phyloP scores from a whole-genome alignment of 2,329 filamentous ascomycete species.

The Penicillium polonicum region DNA sequence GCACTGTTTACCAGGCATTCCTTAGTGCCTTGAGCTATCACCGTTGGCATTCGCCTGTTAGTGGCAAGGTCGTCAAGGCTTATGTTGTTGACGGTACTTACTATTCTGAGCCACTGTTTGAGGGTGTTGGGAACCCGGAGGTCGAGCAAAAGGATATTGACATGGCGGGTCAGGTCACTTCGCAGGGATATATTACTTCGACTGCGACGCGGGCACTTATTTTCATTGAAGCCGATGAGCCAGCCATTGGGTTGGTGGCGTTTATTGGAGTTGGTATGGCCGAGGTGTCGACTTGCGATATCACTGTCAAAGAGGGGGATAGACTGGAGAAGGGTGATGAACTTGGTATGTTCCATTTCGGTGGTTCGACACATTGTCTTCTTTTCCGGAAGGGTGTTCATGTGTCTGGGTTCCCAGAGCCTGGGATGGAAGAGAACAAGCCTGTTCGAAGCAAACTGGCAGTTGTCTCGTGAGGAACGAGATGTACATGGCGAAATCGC shows the following conservation, averaged over 20 bases:
- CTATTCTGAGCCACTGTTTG: constrained; percentile 61
- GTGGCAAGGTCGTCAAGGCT: constrained; percentile 58
- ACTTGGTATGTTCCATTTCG: constrained; percentile 77
- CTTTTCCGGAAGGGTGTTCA: constrained; percentile 53
- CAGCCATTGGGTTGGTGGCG: constrained; percentile 64
- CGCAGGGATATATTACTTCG: constrained; percentile 65
- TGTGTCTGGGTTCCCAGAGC: constrained; percentile 29
- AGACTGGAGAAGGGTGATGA: constrained; percentile 67
- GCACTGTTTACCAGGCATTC: constrained; percentile 70
- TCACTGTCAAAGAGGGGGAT: constrained; percentile 66
- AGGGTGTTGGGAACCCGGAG: constrained; percentile 43
- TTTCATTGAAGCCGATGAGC: constrained; percentile 68
- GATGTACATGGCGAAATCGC: background rate
- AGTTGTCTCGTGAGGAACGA: constrained; percentile 8
- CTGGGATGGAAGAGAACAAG: constrained; percentile 26
- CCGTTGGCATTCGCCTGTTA: constrained; percentile 69
- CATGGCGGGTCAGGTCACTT: constrained; percentile 32
- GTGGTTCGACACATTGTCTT: constrained; percentile 69
- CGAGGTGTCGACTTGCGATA: constrained; percentile 71
- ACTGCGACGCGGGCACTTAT: constrained; percentile 70
- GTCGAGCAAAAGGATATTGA: constrained; percentile 29
- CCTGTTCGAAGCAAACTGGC: constrained; percentile 30
- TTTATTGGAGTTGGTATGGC: constrained; percentile 74
- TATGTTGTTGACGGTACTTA: constrained; percentile 65
- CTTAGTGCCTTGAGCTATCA: constrained; percentile 67